Conservation (phyloP, 805 yeast species). For the Barnettozyma californica region DNA sequence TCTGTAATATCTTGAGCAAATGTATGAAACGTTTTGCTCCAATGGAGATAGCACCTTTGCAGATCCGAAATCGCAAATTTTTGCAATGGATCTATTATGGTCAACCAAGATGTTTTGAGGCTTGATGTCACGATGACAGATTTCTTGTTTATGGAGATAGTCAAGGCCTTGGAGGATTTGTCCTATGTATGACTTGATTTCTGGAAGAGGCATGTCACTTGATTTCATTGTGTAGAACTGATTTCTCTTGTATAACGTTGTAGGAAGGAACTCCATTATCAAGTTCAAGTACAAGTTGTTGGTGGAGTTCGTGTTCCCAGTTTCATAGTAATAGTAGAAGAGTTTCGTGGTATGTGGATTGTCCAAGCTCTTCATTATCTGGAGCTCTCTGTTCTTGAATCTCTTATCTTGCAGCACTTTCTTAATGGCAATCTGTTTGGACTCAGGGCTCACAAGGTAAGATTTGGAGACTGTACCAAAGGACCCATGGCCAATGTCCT, state of each 20-base stretch:
- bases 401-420: slow-evolving; percentile 94
- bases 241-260: slow-evolving; percentile 85
- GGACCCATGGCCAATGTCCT: slow-evolving; percentile 98
- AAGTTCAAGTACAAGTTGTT: slow-evolving; percentile 80
- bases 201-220: slow-evolving; percentile 80
- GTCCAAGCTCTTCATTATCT: slow-evolving; percentile 85
- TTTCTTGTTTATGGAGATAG: slow-evolving; percentile 71
- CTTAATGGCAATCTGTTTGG: slow-evolving; percentile 79
- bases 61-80: slow-evolving; percentile 93
- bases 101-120: slow-evolving; percentile 87
- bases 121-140: slow-evolving; percentile 90
- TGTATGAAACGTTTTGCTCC: slow-evolving; percentile 94
- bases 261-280: slow-evolving; percentile 92
- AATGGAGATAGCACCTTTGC: slow-evolving; percentile 86
- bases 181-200: slow-evolving; percentile 79
- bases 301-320: slow-evolving; percentile 38
- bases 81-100: slow-evolving; percentile 77
- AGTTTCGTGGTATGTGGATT: slow-evolving; percentile 87
- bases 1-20: slow-evolving; percentile 92
- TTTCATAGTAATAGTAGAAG: slow-evolving; percentile 82
- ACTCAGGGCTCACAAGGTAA: slow-evolving; percentile 63
- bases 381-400: slow-evolving; percentile 90
- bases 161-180: slow-evolving; percentile 73
- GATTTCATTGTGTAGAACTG: slow-evolving; percentile 76
- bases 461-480: slow-evolving; percentile 97